Conservation (phyloP, 2,329 filamentous ascomycete species). For the Incumbomyces delicatus region DNA sequence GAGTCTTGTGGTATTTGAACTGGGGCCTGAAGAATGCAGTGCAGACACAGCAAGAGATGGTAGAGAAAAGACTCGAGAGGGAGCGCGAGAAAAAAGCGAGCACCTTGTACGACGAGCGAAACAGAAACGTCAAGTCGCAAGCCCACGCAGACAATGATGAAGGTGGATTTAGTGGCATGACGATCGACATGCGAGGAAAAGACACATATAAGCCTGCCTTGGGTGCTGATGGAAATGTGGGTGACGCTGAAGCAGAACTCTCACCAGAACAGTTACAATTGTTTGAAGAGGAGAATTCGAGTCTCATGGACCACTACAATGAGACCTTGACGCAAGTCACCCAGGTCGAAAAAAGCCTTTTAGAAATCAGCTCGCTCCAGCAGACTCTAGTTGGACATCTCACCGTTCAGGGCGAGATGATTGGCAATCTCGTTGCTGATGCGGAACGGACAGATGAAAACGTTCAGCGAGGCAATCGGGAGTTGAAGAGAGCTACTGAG, state of each 20-base stretch:
- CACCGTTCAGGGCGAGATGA: conserved; percentile 74
- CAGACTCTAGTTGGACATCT: conserved; percentile 80
- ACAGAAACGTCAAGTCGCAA: conserved; percentile 20
- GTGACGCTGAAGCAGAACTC: conserved; percentile 41
- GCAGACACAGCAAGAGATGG: conserved; percentile 76
- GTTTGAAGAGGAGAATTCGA: conserved; percentile 86
- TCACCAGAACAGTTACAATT: conserved; percentile 81
- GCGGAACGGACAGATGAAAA: conserved; percentile 75
- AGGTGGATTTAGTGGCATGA: conserved; percentile 21
- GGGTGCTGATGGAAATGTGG: conserved; percentile 24
- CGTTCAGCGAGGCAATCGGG: conserved; percentile 77
- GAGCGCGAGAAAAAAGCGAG: conserved; percentile 86
- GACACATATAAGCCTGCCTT: conserved; percentile 19
- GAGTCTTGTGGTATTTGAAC: conserved; percentile 72
- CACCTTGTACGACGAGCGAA: conserved; percentile 59
- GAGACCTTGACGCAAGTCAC: conserved; percentile 89
- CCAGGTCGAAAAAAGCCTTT: conserved; percentile 79
- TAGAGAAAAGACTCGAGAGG: conserved; percentile 74
- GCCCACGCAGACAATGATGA: conserved; percentile 17
- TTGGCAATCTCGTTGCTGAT: conserved; percentile 79
- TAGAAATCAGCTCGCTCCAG: conserved; percentile 90
- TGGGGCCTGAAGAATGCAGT: conserved; percentile 66
- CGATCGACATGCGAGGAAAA: conserved; percentile 16
- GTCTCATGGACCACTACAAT: conserved; percentile 88
- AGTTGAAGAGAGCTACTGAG: conserved; percentile 74